Percentiles rank a stretch among this genome's conserved stretches.
Conservation (phyloP, 2,329 filamentous ascomycete genomes). For the Aspergillus ochraceoroseus region DNA sequence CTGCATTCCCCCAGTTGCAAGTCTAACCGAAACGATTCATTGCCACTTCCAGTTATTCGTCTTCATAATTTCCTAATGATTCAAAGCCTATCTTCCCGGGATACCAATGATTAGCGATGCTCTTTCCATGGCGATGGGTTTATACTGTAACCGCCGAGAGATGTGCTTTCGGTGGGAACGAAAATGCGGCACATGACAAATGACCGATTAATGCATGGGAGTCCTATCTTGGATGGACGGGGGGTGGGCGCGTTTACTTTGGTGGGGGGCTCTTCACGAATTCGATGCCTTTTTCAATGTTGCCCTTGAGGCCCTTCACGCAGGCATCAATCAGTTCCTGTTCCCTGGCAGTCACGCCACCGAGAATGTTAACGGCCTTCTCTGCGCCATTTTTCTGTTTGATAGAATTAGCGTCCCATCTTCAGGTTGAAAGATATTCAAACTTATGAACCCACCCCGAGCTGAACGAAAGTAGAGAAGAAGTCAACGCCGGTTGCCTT, state of each 20-base stretch:
- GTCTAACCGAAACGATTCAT: slow-evolving; percentile 18
- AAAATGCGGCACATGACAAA: slow-evolving; percentile 15
- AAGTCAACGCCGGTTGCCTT: slow-evolving; percentile 83
- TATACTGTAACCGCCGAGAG: slow-evolving; percentile 17
- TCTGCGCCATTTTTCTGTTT: slow-evolving; percentile 72
- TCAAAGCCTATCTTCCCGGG: slow-evolving; percentile 46
- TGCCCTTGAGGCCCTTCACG: slow-evolving; percentile 76
- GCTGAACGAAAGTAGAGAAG: slow-evolving; percentile 94
- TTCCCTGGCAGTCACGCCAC: slow-evolving; percentile 75
- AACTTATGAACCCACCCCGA: slow-evolving; percentile 67
- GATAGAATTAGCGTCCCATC: slow-evolving; percentile 28
- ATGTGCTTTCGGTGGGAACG: slow-evolving; percentile 11
- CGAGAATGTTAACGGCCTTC: slow-evolving; percentile 77
- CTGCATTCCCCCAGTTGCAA: slow-evolving; percentile 8
- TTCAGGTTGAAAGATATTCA: slow-evolving; percentile 1
- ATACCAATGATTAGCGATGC: slow-evolving; percentile 36
- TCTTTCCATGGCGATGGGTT: slow-evolving; percentile 25
- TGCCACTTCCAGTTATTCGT: slow-evolving; percentile 22
- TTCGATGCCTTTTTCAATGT: slow-evolving; percentile 88
- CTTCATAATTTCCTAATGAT: slow-evolving; percentile 28
- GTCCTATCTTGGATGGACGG: slow-evolving; percentile 19
- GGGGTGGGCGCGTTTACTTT: slow-evolving; percentile 63
- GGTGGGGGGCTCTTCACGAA: slow-evolving; percentile 84
- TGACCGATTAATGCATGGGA: slow-evolving; percentile 23
- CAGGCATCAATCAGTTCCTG: slow-evolving; percentile 75